Evolutionary conservation across 768 basidiomycete species (phyloP), one percentile per base, ranked within the genome.

Genomic region (Termitomyces sp.): DNA sequence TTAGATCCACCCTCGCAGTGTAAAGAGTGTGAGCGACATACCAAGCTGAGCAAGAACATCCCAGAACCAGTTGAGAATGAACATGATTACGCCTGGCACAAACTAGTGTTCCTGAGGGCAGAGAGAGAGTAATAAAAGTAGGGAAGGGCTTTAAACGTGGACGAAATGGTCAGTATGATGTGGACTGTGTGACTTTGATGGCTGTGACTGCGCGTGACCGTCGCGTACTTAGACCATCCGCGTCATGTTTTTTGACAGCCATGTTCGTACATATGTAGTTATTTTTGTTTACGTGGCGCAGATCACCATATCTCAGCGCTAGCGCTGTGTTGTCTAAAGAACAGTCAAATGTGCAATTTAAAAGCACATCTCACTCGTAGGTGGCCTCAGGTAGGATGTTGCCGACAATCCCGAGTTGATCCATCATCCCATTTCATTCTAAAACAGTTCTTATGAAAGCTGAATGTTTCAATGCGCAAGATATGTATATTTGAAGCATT

Each of bases 61-160:
- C 91, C 91, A 96, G 77, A 98, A 93, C 94, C 94, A 98, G 80
- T 93, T 91, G 74, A 92, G 71, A 67, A 95, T 88, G 76, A 90
- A 92, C 90, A 92, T 94, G 71, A 58, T 62, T 40, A 62, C 24
- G 52, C 45, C 46, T 57, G 55, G 66, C 63, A 65, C 65, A 64
- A 58, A 60, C 48, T 63, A 52, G 60, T 60, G 59, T 63, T 60
- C 59, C 58, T 60, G 49, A 63, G 58, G 58, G 54, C 46, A 61
- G 54, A 52, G 39, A 57, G 40, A 36, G 52, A 57, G 55, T 44
- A 61, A 58, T 57, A 58, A 58, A 59, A 61, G 46, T 33, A 60
- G 16, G 49, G 40, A 20, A 36, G 38, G 35, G 54, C 55, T 59
- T 42, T 39, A 58, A 65, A 60, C 52, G 64, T 63, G 64, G 59